Percentiles rank a stretch among this genome's conserved stretches.
phyloP scores from a whole-genome alignment of 331 rosid species.

The Malus hybrid region DNA sequence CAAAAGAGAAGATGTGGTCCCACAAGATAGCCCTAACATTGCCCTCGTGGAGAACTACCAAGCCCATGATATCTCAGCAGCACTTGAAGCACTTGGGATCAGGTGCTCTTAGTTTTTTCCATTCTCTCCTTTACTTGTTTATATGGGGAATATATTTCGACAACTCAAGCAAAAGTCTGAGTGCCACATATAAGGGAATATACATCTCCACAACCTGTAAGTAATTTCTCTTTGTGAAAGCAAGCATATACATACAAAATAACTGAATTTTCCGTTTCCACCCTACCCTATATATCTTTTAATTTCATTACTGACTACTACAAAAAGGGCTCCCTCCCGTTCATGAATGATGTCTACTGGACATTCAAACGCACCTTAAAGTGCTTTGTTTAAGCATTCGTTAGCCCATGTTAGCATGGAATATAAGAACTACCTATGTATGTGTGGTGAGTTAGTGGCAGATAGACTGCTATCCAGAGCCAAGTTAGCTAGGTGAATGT shows the following conservation, averaged over 20 bases:
- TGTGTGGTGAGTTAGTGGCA: not conserved
- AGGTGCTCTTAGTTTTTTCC: constrained; percentile 9
- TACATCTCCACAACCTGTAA: constrained; percentile 2
- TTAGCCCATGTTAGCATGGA: not conserved
- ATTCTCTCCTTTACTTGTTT: not conserved
- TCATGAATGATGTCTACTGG: not conserved
- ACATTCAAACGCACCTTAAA: not conserved
- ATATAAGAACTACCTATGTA: not conserved
- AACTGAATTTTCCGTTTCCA: not conserved
- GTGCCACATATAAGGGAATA: constrained; percentile 9
- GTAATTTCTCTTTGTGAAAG: not conserved
- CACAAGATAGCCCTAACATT: constrained; percentile 53
- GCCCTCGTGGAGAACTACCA: constrained; percentile 26
- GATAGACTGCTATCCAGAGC: not conserved
- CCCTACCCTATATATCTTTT: not conserved
- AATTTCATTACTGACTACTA: not conserved
- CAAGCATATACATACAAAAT: not conserved
- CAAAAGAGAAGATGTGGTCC: constrained; percentile 44
- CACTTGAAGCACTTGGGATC: constrained; percentile 42
- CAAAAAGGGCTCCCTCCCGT: not conserved
- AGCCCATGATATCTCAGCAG: constrained; percentile 39
- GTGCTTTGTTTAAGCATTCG: not conserved
- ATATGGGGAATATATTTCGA: constrained; percentile 10
- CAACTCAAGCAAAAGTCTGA: constrained; percentile 7
- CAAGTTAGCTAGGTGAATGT: not conserved